phyloP scores from a whole-genome alignment of 2,329 filamentous ascomycete genomes.

The Penicillium brasilianum region DNA sequence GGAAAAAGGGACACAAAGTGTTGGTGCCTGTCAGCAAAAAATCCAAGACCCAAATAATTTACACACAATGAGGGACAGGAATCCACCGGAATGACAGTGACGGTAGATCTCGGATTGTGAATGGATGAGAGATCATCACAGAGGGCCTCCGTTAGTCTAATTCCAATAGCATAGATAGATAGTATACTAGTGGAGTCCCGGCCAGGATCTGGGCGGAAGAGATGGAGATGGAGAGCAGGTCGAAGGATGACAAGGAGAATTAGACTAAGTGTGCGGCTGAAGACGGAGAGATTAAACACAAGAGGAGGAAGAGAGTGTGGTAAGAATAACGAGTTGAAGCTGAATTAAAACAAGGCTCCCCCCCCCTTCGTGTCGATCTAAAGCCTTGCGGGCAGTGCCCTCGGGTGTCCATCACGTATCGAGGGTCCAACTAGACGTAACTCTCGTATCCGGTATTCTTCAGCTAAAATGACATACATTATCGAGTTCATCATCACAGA shows the following conservation, averaged over 20 bases:
- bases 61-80: neutral
- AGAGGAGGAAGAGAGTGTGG: neutral
- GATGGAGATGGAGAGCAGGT: neutral
- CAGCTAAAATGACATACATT: no score
- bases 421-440: neutral
- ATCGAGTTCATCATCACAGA: no score
- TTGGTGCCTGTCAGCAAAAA: constrained; percentile 1
- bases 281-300: neutral
- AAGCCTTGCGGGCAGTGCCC: constrained; percentile 1
- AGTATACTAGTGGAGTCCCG: neutral
- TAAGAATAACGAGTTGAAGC: neutral
- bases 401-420: no score
- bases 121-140: neutral
- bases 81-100: neutral
- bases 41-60: neutral
- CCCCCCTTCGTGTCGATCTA: constrained; percentile 1
- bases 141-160: neutral
- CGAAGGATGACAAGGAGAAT: neutral
- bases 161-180: neutral
- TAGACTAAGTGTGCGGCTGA: neutral
- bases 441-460: no score
- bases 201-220: neutral
- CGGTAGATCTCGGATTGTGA: neutral
- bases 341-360: neutral
- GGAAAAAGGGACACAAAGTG: neutral